Percentiles rank a stretch among this genome's conserved stretches.
These are phyloP conservation scores for Speleostelium caveatum DNA, from an alignment of 78 protist species.

Conservation along the genomic window DNA sequence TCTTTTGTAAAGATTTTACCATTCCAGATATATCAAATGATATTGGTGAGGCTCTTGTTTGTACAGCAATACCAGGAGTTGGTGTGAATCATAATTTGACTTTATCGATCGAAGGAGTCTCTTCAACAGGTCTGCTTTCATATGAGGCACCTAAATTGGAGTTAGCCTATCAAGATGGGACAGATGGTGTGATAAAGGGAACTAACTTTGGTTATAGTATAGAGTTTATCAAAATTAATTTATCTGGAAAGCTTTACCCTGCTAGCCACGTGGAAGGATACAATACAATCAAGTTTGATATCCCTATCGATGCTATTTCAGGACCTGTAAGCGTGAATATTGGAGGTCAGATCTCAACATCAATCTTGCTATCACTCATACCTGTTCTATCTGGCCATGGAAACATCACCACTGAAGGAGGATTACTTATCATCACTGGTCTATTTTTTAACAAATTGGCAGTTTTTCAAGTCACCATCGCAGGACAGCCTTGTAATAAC, in stretches of 20 bases:
- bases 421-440: neutral
- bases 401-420: neutral
- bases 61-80: constrained; percentile 1
- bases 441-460: neutral
- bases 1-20: neutral
- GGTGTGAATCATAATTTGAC: neutral
- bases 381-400: neutral
- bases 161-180: neutral
- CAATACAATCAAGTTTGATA: neutral
- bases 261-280: neutral
- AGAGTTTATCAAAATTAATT: neutral
- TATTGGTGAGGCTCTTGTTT: neutral
- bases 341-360: neutral
- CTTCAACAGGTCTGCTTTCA: neutral
- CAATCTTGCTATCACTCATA: neutral
- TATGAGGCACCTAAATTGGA: neutral
- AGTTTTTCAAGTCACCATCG: neutral
- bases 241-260: neutral
- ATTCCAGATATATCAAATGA: neutral
- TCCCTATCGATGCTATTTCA: neutral
- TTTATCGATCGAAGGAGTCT: neutral
- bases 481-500: neutral
- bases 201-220: neutral
- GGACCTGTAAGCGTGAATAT: neutral
- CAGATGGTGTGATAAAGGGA: neutral